Conservation (phyloP, 2,329 filamentous ascomycete species). For the Fusarium setosum region DNA sequence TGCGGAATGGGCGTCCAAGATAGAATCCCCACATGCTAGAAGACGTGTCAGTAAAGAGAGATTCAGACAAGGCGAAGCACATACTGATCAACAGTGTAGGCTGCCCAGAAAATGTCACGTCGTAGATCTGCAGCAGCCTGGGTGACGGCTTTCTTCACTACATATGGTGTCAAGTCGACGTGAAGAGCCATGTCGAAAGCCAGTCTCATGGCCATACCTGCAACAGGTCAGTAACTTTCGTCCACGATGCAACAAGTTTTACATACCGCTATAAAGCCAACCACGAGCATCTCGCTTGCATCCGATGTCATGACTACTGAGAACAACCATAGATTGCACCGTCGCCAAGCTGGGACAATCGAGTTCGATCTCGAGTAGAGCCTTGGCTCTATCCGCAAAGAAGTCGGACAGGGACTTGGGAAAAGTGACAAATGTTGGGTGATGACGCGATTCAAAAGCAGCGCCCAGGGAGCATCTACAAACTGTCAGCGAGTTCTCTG, state of each 20-base stretch:
- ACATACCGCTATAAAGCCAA: conserved; percentile 42
- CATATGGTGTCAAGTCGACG: conserved; percentile 40
- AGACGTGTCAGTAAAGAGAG: neutral
- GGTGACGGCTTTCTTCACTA: conserved; percentile 35
- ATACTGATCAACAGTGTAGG: conserved; percentile 45
- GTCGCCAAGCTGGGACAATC: conserved; percentile 42
- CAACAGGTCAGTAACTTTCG: conserved; percentile 32
- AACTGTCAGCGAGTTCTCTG: neutral
- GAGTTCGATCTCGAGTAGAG: conserved; percentile 41
- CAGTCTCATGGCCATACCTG: conserved; percentile 44
- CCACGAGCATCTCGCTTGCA: conserved; percentile 42
- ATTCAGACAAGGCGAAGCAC: neutral
- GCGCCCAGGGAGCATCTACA: conserved; percentile 54
- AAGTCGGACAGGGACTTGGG: conserved; percentile 49
- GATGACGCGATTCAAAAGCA: conserved; percentile 55
- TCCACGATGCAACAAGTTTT: too few species aligned
- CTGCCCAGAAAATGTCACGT: conserved; percentile 45
- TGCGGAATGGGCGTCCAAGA: conserved; percentile 40
- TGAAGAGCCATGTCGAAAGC: conserved; percentile 43
- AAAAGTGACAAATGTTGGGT: conserved; percentile 50
- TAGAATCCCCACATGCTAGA: conserved; percentile 42
- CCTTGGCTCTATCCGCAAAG: conserved; percentile 42
- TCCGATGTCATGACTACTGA: conserved; percentile 42
- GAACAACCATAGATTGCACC: conserved; percentile 40
- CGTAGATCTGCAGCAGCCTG: conserved; percentile 42